Base-by-base conservation (phyloP, 192 early-diverging fungal species). In the Backusella parvicylindrica region DNA sequence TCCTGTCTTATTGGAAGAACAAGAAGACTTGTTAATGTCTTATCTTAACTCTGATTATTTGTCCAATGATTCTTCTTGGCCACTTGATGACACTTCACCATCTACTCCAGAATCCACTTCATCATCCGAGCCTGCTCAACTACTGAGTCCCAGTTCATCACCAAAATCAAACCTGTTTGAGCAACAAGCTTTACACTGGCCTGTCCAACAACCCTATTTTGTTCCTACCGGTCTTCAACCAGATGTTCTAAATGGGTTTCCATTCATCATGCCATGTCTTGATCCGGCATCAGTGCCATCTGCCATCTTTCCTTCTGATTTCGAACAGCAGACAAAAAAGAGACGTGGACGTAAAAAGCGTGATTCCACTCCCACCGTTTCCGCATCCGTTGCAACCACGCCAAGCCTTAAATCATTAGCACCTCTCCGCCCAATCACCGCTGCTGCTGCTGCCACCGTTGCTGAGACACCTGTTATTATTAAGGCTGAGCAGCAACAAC, bases 31-130 rank as follows among this genome's bases (percentile, higher is more conserved):
- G 1, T 21, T 80, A 28, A 65, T 76, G 37, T 80, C 79, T 8
- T 80, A 76, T 63, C 65, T 80, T 33, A 80, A 80, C 41, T 53
- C 70, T 11, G 79, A 80, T 68, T 80, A 68, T 68, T 23, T 80
- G 15, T 64, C 71, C 7, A 23, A 23, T 16, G 37, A 38, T 31
- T 18, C 53, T 2, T 60, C 53, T 60, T 60, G 53, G 53, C 23
- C 53, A 3, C 53, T 60, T 26, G 53, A 60, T 26, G 53, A 60
- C 53, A 60, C 53, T 26, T 60, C 53, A 60, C 53, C 53, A 13
- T 60, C 53, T 28, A 60, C 53, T 60, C 53, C 53, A 60, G 53
- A 60, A 60, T 60, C 53, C n/a, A 60, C 53, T 60, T 60, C 53
- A 60, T 60, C 53, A 28, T 60, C 53, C 9, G 53, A 60, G 11